Percentiles rank a stretch among this genome's conserved stretches.
phyloP scores from a whole-genome alignment of 768 basidiomycete genomes.

The Mycena galericulata region DNA sequence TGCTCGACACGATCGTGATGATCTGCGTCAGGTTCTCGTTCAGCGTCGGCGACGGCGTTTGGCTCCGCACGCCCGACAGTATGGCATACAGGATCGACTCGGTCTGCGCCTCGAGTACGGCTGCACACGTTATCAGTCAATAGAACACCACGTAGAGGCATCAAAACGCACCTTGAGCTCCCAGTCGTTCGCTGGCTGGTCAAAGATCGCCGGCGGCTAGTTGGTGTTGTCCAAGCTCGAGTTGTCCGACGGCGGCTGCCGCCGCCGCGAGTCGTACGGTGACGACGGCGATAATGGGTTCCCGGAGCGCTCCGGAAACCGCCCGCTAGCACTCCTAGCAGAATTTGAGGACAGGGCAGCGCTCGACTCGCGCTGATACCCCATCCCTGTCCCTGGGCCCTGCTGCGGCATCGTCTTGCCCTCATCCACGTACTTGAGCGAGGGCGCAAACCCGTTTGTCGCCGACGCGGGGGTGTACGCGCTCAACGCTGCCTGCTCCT shows the following conservation, averaged over 20 bases:
- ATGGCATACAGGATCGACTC: slow-evolving; percentile 96
- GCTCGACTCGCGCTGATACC: slow-evolving; percentile 63
- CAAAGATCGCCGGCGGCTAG: slow-evolving; percentile 82
- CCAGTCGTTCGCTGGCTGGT: slow-evolving; percentile 69
- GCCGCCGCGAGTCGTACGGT: slow-evolving; percentile 55
- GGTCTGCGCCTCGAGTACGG: slow-evolving; percentile 96
- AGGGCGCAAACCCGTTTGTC: slow-evolving; percentile 57
- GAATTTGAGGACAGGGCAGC: slow-evolving; percentile 50
- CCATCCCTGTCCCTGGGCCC: neutral
- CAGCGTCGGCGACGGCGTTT: slow-evolving; percentile 84
- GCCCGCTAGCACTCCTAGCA: slow-evolving; percentile 37
- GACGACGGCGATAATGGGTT: slow-evolving; percentile 47
- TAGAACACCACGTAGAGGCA: neutral
- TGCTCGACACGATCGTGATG: slow-evolving; percentile 97
- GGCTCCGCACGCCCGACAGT: slow-evolving; percentile 92
- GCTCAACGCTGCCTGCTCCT: slow-evolving; percentile 62
- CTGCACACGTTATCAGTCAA: slow-evolving; percentile 53
- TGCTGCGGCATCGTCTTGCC: slow-evolving; percentile 43
- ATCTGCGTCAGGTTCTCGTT: slow-evolving; percentile 96
- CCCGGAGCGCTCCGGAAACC: slow-evolving; percentile 51
- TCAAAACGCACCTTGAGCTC: slow-evolving; percentile 76
- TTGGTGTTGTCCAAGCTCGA: slow-evolving; percentile 80
- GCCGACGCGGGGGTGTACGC: slow-evolving; percentile 54
- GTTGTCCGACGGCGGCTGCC: slow-evolving; percentile 70
- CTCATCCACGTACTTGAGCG: slow-evolving; percentile 70